phyloP scores from a whole-genome alignment of 2,329 filamentous ascomycete genomes.

The Coniella lustricola region DNA sequence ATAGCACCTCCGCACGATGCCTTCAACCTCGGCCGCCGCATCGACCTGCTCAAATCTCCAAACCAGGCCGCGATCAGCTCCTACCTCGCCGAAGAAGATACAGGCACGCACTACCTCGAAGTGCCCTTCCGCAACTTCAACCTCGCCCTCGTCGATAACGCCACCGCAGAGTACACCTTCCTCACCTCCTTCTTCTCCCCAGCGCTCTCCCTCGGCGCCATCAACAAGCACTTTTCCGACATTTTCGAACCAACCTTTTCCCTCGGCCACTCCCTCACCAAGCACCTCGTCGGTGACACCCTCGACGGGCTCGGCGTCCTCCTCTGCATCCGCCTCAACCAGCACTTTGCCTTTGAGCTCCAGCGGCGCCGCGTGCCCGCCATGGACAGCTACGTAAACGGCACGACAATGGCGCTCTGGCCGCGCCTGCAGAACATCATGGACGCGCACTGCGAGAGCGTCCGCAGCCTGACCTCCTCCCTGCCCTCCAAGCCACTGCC shows the following conservation, averaged over 20 bases:
- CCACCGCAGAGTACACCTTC: slow-evolving; percentile 91
- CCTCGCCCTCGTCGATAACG: slow-evolving; percentile 86
- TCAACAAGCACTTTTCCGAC: slow-evolving; percentile 76
- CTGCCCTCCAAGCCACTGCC: slow-evolving; percentile 40
- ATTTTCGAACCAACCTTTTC: slow-evolving; percentile 87
- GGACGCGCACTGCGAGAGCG: slow-evolving; percentile 84
- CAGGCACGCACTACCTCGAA: slow-evolving; percentile 79
- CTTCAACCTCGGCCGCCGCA: slow-evolving; percentile 79
- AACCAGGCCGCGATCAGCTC: slow-evolving; percentile 75
- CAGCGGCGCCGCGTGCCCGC: slow-evolving; percentile 86
- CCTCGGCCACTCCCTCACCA: slow-evolving; percentile 73
- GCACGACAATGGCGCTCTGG: slow-evolving; percentile 93
- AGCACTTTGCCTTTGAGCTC: slow-evolving; percentile 88
- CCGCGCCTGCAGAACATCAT: slow-evolving; percentile 91
- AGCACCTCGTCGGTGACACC: slow-evolving; percentile 65
- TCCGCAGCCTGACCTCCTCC: slow-evolving; percentile 55
- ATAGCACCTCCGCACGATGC: slow-evolving; percentile 62
- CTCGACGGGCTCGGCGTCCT: slow-evolving; percentile 82
- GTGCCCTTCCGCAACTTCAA: slow-evolving; percentile 92
- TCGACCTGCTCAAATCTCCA: slow-evolving; percentile 70
- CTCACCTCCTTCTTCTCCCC: slow-evolving; percentile 84
- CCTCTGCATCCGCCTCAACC: slow-evolving; percentile 87
- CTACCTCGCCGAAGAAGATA: slow-evolving; percentile 86
- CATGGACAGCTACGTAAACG: slow-evolving; percentile 87
- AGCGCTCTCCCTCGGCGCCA: slow-evolving; percentile 63